Percentiles rank a stretch among this genome's conserved stretches.
These are phyloP conservation scores for Schwanniomyces occidentalis DNA, from an alignment of 805 yeast species.

Conservation along the genomic window DNA sequence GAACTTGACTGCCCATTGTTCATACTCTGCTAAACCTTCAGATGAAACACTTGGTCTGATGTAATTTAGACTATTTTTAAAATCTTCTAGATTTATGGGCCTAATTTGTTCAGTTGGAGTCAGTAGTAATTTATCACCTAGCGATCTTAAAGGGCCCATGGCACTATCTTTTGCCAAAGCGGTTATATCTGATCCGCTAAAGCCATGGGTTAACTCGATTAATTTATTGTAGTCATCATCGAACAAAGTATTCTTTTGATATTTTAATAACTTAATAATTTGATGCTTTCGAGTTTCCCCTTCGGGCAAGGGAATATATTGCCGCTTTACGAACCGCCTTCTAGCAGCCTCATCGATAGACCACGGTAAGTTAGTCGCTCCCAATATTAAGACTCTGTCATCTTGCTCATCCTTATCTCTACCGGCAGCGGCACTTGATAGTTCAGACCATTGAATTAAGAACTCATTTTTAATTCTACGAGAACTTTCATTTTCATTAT, in stretches of 20 bases:
- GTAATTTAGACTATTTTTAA: conserved; percentile 68
- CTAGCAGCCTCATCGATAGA: conserved; percentile 96
- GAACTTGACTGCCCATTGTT: conserved; percentile 82
- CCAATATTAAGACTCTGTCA: conserved; percentile 79
- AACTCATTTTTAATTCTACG: conserved; percentile 91
- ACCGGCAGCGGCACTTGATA: conserved; percentile 82
- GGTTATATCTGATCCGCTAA: conserved; percentile 91
- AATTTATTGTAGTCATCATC: conserved; percentile 63
- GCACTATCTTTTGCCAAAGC: conserved; percentile 96
- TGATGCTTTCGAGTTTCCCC: conserved; percentile 76
- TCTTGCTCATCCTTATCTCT: conserved; percentile 52
- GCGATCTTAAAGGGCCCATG: conserved; percentile 90
- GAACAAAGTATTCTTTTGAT: conserved; percentile 70
- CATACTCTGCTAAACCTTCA: conserved; percentile 78
- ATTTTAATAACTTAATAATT: conserved; percentile 60
- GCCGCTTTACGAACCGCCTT: conserved; percentile 86
- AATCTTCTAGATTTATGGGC: conserved; percentile 72
- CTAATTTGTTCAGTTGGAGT: conserved; percentile 75
- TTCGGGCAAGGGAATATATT: conserved; percentile 93
- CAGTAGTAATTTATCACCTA: conserved; percentile 78
- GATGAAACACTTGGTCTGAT: conserved; percentile 86
- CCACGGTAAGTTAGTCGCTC: conserved; percentile 97
- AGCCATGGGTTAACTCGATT: conserved; percentile 68
- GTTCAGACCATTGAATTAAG: conserved; percentile 90
- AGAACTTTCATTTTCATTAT: conserved; percentile 83